phyloP scores from a whole-genome alignment of 495 filamentous ascomycete species.

The Cercophora samala region DNA sequence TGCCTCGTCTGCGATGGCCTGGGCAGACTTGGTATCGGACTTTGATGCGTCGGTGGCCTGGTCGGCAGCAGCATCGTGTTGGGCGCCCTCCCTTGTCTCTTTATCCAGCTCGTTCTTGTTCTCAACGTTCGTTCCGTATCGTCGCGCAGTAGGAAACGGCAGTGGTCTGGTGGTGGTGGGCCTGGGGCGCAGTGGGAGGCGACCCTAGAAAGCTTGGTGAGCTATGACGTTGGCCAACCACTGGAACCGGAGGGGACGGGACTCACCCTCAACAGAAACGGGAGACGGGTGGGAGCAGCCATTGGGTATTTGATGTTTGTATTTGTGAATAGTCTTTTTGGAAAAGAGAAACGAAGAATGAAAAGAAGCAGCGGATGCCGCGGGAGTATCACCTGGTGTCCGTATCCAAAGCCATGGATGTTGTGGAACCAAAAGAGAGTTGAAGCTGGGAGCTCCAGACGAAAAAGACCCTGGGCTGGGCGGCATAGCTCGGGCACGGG shows the following conservation, averaged over 20 bases:
- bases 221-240: slow-evolving; percentile 21
- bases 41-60: slow-evolving; percentile 20
- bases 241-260: background rate
- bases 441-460: background rate
- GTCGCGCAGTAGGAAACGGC: slow-evolving; percentile 11
- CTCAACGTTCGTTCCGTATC: slow-evolving; percentile 23
- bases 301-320: slow-evolving; percentile 16
- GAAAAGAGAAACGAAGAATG: no score
- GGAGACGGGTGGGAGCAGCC: slow-evolving; percentile 26
- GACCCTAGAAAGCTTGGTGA: slow-evolving; percentile 28
- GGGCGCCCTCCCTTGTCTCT: slow-evolving; percentile 23
- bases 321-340: background rate
- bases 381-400: slow-evolving; percentile 22
- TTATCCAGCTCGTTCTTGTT: slow-evolving; percentile 14
- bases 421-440: background rate
- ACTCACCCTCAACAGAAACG: slow-evolving; percentile 28
- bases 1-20: slow-evolving; percentile 29
- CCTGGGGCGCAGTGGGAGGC: slow-evolving; percentile 22
- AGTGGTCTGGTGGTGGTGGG: slow-evolving; percentile 13
- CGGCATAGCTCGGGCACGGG: background rate
- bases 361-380: slow-evolving; percentile 24
- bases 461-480: background rate
- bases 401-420: slow-evolving; percentile 21
- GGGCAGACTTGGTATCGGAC: slow-evolving; percentile 27
- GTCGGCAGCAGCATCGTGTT: slow-evolving; percentile 28